These are phyloP conservation scores for Penicillium daleae DNA, from an alignment of 495 filamentous ascomycete genomes.

Conservation along the genomic window DNA sequence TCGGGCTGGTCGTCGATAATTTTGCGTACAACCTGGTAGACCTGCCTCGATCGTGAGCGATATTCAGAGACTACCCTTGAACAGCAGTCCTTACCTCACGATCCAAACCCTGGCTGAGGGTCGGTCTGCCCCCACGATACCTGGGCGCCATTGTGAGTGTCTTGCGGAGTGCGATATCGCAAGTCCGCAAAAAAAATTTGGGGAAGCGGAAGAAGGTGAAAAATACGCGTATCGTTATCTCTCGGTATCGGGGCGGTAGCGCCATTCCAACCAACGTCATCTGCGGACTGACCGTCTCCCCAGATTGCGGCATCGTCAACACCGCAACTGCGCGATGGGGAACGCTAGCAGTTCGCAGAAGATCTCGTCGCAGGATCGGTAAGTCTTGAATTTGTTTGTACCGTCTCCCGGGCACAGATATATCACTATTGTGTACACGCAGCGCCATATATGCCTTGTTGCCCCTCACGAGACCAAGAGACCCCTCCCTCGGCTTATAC, in stretches of 20 bases:
- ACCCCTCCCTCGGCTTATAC: slow-evolving; percentile 21
- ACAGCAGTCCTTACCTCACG: slow-evolving; percentile 48
- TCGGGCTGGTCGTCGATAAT: slow-evolving; percentile 65
- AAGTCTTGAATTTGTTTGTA: slow-evolving; percentile 11
- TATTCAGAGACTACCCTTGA: slow-evolving; percentile 7
- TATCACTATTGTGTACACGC: background rate
- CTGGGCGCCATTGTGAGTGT: slow-evolving; percentile 36
- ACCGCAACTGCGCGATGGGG: slow-evolving; percentile 60
- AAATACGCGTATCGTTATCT: slow-evolving; percentile 23
- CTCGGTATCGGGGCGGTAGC: slow-evolving; percentile 18
- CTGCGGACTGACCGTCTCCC: background rate
- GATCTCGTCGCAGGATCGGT: slow-evolving; percentile 76
- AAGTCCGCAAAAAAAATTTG: slow-evolving; percentile 25
- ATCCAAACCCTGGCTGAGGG: slow-evolving; percentile 57
- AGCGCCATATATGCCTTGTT: background rate
- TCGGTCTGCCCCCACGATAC: slow-evolving; percentile 48
- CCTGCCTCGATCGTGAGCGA: slow-evolving; percentile 37
- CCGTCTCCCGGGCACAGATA: background rate
- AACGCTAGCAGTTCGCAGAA: slow-evolving; percentile 67
- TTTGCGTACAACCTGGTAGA: slow-evolving; percentile 78
- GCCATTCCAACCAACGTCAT: slow-evolving; percentile 34
- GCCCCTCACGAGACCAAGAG: slow-evolving; percentile 32
- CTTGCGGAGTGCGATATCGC: slow-evolving; percentile 20
- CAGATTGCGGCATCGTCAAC: slow-evolving; percentile 20
- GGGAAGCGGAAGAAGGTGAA: slow-evolving; percentile 23